phyloP scores from a whole-genome alignment of 345 rosid genomes.

The Populus nigra region DNA sequence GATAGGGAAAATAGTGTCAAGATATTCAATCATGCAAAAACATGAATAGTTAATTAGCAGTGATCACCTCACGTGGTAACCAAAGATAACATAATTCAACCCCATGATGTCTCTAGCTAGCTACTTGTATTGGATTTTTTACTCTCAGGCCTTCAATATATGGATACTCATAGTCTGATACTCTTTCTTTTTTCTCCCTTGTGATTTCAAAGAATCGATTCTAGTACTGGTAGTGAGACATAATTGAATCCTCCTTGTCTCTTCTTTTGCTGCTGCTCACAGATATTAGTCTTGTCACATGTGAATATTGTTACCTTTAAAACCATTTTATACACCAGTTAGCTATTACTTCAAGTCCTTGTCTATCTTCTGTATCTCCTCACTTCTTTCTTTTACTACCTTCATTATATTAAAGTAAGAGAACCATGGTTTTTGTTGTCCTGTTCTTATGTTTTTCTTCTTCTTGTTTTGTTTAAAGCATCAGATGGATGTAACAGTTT shows the following conservation, averaged over 20 bases:
- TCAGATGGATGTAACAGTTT: constrained; percentile 10
- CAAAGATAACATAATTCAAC: not conserved
- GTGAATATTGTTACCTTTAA: not conserved
- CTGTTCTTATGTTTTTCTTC: not conserved
- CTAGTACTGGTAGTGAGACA: constrained; percentile 9
- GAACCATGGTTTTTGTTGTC: not conserved
- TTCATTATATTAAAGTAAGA: not conserved
- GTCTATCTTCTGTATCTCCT: not conserved
- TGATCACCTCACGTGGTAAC: not conserved
- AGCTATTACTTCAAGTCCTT: not conserved
- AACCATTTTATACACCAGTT: not conserved
- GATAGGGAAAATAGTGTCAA: not conserved
- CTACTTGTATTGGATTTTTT: not conserved
- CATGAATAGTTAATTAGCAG: not conserved
- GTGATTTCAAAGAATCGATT: constrained; percentile 13
- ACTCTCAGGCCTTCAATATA: not conserved
- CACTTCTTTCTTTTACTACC: not conserved
- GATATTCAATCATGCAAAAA: no score
- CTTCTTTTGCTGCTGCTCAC: not conserved
- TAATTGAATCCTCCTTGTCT: constrained; percentile 10
- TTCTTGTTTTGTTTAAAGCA: not conserved
- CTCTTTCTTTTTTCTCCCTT: not conserved
- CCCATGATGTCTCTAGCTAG: no score
- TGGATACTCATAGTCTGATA: not conserved
- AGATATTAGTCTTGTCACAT: not conserved